Evolutionary conservation across 2,329 filamentous ascomycete genomes (phyloP).

Genomic region (Phyllosticta citrichinensis): DNA sequence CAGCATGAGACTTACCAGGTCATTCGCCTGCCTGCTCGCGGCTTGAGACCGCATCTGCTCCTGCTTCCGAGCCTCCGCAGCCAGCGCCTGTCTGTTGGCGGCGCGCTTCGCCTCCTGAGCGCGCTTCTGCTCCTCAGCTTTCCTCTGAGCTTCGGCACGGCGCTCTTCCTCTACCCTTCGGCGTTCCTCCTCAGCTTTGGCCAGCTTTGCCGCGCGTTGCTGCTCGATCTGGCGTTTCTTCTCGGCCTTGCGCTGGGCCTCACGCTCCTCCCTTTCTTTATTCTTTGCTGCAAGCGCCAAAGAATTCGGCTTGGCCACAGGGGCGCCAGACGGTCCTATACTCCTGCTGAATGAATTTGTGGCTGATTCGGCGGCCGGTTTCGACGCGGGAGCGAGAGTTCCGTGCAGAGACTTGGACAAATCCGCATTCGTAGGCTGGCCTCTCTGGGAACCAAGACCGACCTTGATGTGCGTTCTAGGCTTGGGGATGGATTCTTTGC

Average conservation of each 20-base stretch:
- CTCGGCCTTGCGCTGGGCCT: slow-evolving; percentile 67
- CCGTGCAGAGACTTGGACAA: slow-evolving; percentile 8
- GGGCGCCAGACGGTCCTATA: background rate
- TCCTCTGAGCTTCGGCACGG: slow-evolving; percentile 27
- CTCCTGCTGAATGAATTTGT: slow-evolving; percentile 4
- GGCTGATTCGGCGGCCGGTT: slow-evolving; percentile 13
- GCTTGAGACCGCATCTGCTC: slow-evolving; percentile 7
- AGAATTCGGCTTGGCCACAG: slow-evolving; percentile 21
- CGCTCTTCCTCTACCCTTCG: slow-evolving; percentile 17
- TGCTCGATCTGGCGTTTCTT: slow-evolving; percentile 73
- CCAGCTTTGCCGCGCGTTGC: slow-evolving; percentile 58
- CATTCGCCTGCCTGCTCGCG: slow-evolving; percentile 15
- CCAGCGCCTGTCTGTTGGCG: slow-evolving; percentile 23
- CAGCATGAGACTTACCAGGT: slow-evolving; percentile 12
- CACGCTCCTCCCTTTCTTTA: slow-evolving; percentile 78
- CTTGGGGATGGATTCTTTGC: slow-evolving; percentile 49
- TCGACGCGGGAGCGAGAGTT: background rate
- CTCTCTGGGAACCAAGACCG: slow-evolving; percentile 26
- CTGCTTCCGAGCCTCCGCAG: slow-evolving; percentile 20
- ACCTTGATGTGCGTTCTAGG: slow-evolving; percentile 32
- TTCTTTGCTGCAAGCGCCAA: slow-evolving; percentile 68
- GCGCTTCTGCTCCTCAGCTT: slow-evolving; percentile 28
- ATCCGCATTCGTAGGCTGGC: slow-evolving; percentile 29
- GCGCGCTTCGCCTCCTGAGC: slow-evolving; percentile 26
- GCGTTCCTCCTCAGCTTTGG: slow-evolving; percentile 45